Base-by-base conservation (phyloP, 2,329 filamentous ascomycete genomes). In the Sporothrix humicola region DNA sequence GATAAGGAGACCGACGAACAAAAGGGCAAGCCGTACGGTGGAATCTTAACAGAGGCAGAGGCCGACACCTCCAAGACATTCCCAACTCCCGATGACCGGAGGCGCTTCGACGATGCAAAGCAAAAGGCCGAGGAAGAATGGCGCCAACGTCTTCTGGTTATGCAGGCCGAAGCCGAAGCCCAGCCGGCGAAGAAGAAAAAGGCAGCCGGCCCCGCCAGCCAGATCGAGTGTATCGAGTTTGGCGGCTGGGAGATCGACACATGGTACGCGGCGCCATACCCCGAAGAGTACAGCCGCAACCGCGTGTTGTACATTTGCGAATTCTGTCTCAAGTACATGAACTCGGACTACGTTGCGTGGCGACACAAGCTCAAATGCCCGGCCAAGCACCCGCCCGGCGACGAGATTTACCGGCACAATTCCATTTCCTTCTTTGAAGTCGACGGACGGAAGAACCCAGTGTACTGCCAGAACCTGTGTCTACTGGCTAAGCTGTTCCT, bases 281-380 rank as follows among this genome's bases (percentile, higher is more conserved):
- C 96, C 0, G 96, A 98, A 81, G 96, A 99, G 82, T 99, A 99
- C 85, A 98, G 94, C 81, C 91, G 95, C 76, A 98, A 99, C 80
- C 91, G 93, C 44, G 93, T 97, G 52, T 88, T 99, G n/a, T 98
- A 97, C 82, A 98, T 99, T 76, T 99, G 96, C 86, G 97, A 99
- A 82, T 99, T 98, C 82, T 99, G 96, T 81, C 86, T 99, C 74
- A 99, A 98, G 83, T 99, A 99, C 84, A 98, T 99, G 94, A 97
- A 97, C 82, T 98, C 96, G 20, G 95, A 98, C 81, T 98, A 97
- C 79, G 96, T 99, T 42, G 95, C 96, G 15, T 98, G 95, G 94
- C 90, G 96, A 71, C 96, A 99, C 83, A 98, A 98, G 84, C 88
- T 94, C 78, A 99, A 99, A 84, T 99, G 96, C 78, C 93, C 94